These are phyloP conservation scores for Colletotrichum melonis DNA, from an alignment of 2,329 filamentous ascomycete genomes.

Conservation along the genomic window DNA sequence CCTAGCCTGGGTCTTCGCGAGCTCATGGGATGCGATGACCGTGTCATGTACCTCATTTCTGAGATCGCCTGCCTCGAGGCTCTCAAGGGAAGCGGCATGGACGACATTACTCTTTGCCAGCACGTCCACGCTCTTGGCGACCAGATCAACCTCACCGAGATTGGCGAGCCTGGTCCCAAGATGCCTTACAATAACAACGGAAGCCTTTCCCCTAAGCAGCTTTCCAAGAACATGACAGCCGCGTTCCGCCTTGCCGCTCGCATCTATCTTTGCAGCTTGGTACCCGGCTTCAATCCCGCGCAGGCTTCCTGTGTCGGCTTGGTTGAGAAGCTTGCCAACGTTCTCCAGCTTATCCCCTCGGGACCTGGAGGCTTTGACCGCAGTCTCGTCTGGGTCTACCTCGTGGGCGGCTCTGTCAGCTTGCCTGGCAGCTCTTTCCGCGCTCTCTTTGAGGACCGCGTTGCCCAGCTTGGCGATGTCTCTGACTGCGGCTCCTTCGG, in stretches of 20 bases:
- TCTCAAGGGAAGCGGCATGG: slow-evolving; percentile 84
- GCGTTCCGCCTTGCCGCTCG: slow-evolving; percentile 93
- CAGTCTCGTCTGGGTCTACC: slow-evolving; percentile 91
- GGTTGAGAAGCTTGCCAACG: slow-evolving; percentile 80
- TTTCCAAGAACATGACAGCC: slow-evolving; percentile 88
- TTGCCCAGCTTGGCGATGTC: slow-evolving; percentile 79
- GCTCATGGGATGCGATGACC: slow-evolving; percentile 97
- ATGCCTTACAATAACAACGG: slow-evolving; percentile 76
- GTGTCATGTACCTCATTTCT: slow-evolving; percentile 97
- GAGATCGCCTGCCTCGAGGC: slow-evolving; percentile 97
- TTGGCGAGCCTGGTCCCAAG: slow-evolving; percentile 67
- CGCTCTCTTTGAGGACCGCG: slow-evolving; percentile 79
- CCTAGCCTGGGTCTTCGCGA: slow-evolving; percentile 81
- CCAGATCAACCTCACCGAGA: slow-evolving; percentile 86
- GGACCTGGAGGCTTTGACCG: slow-evolving; percentile 88
- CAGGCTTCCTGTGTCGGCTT: slow-evolving; percentile 81
- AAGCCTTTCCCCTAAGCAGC: slow-evolving; percentile 82
- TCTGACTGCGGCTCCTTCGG: slow-evolving; percentile 87
- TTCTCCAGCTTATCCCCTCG: slow-evolving; percentile 84
- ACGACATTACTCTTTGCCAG: slow-evolving; percentile 86
- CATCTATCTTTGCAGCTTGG: slow-evolving; percentile 96
- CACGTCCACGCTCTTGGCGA: slow-evolving; percentile 90
- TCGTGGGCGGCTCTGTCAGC: slow-evolving; percentile 86
- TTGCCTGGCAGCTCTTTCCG: slow-evolving; percentile 80
- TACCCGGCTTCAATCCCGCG: slow-evolving; percentile 85